These are phyloP conservation scores for Solanum chilense DNA, from an alignment of 257 asterid species.

Conservation along the genomic window DNA sequence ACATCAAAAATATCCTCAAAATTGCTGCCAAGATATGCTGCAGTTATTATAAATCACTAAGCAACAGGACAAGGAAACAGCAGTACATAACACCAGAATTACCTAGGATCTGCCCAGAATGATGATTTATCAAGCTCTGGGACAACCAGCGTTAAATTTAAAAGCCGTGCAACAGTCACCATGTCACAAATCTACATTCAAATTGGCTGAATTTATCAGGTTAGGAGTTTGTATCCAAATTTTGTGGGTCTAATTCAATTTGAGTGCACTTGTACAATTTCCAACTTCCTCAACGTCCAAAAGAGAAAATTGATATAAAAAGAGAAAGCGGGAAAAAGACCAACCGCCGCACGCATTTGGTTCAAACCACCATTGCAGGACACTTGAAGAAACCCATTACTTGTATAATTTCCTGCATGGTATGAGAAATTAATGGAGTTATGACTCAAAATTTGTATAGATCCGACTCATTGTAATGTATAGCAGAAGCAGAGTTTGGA, in stretches of 20 bases:
- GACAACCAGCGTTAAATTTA: constrained; percentile 83
- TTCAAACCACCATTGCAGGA: constrained; percentile 95
- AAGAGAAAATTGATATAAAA: background rate
- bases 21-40: constrained; percentile 29
- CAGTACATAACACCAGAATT: constrained; percentile 4
- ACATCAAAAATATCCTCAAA: constrained; percentile 83
- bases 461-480: background rate
- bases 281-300: background rate
- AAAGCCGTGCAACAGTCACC: constrained; percentile 80
- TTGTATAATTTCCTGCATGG: constrained; percentile 64
- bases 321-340: constrained; percentile 1
- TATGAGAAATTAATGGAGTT: background rate
- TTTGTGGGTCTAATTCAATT: background rate
- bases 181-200: constrained; percentile 85
- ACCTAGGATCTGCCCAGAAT: constrained; percentile 99
- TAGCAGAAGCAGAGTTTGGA: background rate
- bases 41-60: background rate
- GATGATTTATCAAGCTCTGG: constrained; percentile 96
- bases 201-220: background rate
- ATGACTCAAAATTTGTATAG: background rate
- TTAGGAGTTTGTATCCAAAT: background rate
- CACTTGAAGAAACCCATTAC: constrained; percentile 74
- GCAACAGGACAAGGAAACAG: background rate
- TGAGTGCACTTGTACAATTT: background rate
- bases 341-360: constrained; percentile 97